Base-by-base conservation (phyloP, 345 rosid genomes). In the Brassica juncea region DNA sequence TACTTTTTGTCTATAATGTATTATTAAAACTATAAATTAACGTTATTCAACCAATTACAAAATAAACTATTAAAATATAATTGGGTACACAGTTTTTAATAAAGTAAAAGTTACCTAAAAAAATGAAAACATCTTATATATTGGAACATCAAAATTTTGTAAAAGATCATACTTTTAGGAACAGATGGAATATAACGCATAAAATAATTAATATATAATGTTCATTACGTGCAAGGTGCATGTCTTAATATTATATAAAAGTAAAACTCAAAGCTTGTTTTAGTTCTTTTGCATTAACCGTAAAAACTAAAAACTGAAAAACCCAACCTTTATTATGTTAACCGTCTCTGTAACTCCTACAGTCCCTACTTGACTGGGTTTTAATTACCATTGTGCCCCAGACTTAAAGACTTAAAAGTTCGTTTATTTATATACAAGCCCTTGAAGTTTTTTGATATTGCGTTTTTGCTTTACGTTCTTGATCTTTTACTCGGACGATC, bases 341-440 rank as follows among this genome's bases (percentile, higher is more conserved):
- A 59, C 8, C 28, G 31, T 7, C 31, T 69, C 42, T 68, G 5
- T 49, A 47, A 47, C 2, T 44, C 54, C 11, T 37, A 37, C 47
- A 39, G 12, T 39, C 47, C 47, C 12, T 44, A 44, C 54, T 4
- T 14, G 11, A n/a, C 58, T 57, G 23, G 5, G 5, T 3, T 35
- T 44, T 44, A 31, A 49, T 70, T 32, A 70, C 65, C 2, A 16
- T 77, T 70, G 44, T 63, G 15, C 55, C 65, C 68, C 21, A 6
- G 7, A 0, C 12, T 30, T 4, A 1, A 59, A 35, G 5, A 0
- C 35, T 32, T 32, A 32, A 32, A 32, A 10, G 52, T 69, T 77
- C 19, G 35, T 32, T 69, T 60, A 60, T 76, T 60, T 69, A 60
- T 58, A 42, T 16, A 14, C 8, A 5, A 14, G 70, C 30, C 70